Evolutionary conservation across 306 rosid species (phyloP).

Genomic region (Cercis canadensis): DNA sequence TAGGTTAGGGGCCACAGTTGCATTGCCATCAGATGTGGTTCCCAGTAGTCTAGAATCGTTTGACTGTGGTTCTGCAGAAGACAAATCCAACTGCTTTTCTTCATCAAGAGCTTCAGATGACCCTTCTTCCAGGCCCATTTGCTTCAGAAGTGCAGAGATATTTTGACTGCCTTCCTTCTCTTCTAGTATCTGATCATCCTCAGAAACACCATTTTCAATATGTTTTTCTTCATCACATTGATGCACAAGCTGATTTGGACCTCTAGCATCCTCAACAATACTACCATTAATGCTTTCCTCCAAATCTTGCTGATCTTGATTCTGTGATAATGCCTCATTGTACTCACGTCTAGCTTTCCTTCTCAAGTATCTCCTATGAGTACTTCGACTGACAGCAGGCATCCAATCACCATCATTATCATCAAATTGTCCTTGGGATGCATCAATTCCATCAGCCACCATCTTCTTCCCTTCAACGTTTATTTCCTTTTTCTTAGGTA

Average conservation of each 20-base stretch:
- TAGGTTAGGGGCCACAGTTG: conserved; percentile 37
- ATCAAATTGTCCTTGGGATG: conserved; percentile 72
- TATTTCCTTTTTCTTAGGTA: conserved; percentile 65
- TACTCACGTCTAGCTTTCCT: conserved; percentile 80
- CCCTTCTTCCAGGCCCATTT: conserved; percentile 62
- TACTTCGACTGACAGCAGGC: conserved; percentile 90
- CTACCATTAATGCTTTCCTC: conserved; percentile 39
- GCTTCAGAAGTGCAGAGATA: conserved; percentile 53
- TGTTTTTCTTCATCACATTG: conserved; percentile 35
- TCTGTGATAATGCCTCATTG: conserved; percentile 52
- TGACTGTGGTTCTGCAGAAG: conserved; percentile 34
- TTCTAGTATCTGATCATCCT: conserved; percentile 39
- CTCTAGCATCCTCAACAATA: conserved; percentile 41
- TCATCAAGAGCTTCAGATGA: conserved; percentile 43
- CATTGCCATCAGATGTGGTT: conserved; percentile 23
- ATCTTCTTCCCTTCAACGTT: conserved; percentile 76
- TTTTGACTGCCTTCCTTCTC: conserved; percentile 49
- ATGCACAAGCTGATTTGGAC: conserved; percentile 42
- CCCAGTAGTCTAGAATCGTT: conserved; percentile 27
- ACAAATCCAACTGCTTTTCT: conserved; percentile 33
- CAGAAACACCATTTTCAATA: conserved; percentile 39
- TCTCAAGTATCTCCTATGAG: conserved; percentile 81
- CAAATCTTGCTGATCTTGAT: conserved; percentile 49
- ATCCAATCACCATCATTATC: conserved; percentile 76
- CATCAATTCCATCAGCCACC: conserved; percentile 83